Evolutionary conservation across 176 grass and related monocot species (phyloP).

Genomic region (Triticum dicoccoides): DNA sequence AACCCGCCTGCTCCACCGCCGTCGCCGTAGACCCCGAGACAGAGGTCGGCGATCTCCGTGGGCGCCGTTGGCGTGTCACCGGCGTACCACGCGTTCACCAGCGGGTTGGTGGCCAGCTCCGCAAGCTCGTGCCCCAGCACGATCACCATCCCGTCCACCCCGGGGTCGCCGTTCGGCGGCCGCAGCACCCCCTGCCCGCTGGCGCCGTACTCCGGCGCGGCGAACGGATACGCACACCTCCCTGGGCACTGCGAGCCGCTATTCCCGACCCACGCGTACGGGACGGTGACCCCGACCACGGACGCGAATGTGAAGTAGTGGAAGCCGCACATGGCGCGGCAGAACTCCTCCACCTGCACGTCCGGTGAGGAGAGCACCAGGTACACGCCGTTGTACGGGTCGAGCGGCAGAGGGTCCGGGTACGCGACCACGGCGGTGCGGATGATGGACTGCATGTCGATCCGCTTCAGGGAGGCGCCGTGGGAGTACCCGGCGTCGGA

Average conservation of each 20-base stretch:
- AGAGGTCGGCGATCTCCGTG: conserved; percentile 88
- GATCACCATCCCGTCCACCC: conserved; percentile 77
- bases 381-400: conserved; percentile 65
- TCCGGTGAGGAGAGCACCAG: conserved; percentile 86
- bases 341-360: conserved; percentile 78
- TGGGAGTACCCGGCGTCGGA: conserved; percentile 61
- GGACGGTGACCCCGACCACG: conserved; percentile 70
- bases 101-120: conserved; percentile 70
- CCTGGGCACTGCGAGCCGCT: conserved; percentile 75
- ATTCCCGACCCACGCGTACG: conserved; percentile 86
- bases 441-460: conserved; percentile 70
- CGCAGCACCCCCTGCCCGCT: conserved; percentile 22
- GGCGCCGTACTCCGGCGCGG: conserved; percentile 31
- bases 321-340: conserved; percentile 84
- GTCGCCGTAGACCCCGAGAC: conserved; percentile 68
- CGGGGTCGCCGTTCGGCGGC: conserved; percentile 74
- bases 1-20: conserved; percentile 64
- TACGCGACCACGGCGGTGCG: conserved; percentile 48
- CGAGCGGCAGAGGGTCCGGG: conserved; percentile 55
- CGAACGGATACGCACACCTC: conserved; percentile 82
- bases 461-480: conserved; percentile 58
- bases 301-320: conserved; percentile 86
- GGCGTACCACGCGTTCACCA: conserved; percentile 86
- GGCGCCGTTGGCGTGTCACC: conserved; percentile 77
- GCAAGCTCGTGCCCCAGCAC: conserved; percentile 80